phyloP scores from a whole-genome alignment of 2,329 filamentous ascomycete species.

The Pseudogymnoascus sp. region DNA sequence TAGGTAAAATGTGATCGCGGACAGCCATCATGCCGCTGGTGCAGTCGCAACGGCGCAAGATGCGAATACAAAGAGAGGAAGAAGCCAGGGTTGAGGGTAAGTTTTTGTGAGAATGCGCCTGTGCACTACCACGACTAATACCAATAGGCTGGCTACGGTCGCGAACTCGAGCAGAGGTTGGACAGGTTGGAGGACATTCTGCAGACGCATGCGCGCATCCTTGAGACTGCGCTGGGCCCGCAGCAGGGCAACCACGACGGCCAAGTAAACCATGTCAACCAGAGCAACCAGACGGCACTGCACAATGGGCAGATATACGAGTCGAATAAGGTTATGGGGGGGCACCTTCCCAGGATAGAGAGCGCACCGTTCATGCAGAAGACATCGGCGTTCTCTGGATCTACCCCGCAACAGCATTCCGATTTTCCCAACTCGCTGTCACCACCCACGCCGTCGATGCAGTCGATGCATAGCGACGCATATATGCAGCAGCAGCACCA shows the following conservation, averaged over 20 bases:
- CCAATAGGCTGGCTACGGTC: slow-evolving; percentile 55
- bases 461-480: slow-evolving; percentile 37
- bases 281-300: slow-evolving; percentile 50
- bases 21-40: slow-evolving; percentile 64
- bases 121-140: neutral
- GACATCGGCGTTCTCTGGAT: slow-evolving; percentile 37
- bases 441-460: slow-evolving; percentile 36
- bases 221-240: slow-evolving; percentile 49
- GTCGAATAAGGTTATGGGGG: slow-evolving; percentile 41
- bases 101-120: neutral
- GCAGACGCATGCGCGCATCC: slow-evolving; percentile 56
- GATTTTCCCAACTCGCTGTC: slow-evolving; percentile 41
- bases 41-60: slow-evolving; percentile 51
- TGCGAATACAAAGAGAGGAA: slow-evolving; percentile 65
- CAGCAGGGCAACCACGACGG: slow-evolving; percentile 34
- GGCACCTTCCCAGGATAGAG: slow-evolving; percentile 44
- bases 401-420: slow-evolving; percentile 38
- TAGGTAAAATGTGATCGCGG: slow-evolving; percentile 69
- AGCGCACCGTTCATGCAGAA: slow-evolving; percentile 55
- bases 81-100: slow-evolving; percentile 47
- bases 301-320: slow-evolving; percentile 43
- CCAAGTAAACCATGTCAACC: slow-evolving; percentile 26
- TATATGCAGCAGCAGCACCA: slow-evolving; percentile 38
- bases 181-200: slow-evolving; percentile 62
- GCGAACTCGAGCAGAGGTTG: slow-evolving; percentile 64